A percentile compares a stretch with the other conserved stretches of the same genome.
Conservation (phyloP, 768 basidiomycete genomes). For the Boletus pseudo-olivaceus region DNA sequence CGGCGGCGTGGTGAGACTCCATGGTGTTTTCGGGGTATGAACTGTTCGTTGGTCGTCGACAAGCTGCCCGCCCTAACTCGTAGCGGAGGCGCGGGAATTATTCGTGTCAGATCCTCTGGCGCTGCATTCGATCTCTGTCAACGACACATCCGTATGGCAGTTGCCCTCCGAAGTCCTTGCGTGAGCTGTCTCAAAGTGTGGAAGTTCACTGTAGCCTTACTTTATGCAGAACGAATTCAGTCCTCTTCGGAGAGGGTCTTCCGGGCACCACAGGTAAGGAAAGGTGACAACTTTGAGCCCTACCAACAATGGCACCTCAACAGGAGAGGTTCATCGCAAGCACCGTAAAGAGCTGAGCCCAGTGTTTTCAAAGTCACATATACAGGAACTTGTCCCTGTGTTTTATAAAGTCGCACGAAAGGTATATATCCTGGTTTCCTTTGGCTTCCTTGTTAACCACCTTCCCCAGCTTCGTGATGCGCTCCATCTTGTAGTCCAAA, state of each 20-base stretch:
- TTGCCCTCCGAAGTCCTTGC: not conserved
- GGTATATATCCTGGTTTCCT: not conserved
- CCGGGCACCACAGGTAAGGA: not conserved
- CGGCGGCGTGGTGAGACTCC: not conserved
- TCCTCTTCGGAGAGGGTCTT: constrained; percentile 2
- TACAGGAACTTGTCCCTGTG: not conserved
- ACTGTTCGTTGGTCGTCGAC: not conserved
- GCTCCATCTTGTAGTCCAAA: not conserved
- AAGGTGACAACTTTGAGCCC: not conserved
- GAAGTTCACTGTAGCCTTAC: not conserved
- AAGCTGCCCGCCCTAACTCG: not conserved
- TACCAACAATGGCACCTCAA: not conserved
- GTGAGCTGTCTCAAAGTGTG: not conserved
- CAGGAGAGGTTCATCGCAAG: constrained; percentile 2
- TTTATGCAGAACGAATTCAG: not conserved
- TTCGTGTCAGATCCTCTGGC: constrained; percentile 1
- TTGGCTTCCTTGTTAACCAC: not conserved
- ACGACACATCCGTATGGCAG: constrained; percentile 1
- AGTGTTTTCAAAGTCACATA: not conserved
- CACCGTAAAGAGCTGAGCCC: not conserved
- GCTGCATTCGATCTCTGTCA: not conserved
- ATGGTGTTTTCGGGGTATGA: not conserved
- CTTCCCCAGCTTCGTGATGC: constrained; percentile 1
- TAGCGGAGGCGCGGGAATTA: not conserved
- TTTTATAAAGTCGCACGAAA: constrained; percentile 1